Conservation (phyloP, 1,284 basidiomycete species). For the Microbotryum silenes-acaulis region DNA sequence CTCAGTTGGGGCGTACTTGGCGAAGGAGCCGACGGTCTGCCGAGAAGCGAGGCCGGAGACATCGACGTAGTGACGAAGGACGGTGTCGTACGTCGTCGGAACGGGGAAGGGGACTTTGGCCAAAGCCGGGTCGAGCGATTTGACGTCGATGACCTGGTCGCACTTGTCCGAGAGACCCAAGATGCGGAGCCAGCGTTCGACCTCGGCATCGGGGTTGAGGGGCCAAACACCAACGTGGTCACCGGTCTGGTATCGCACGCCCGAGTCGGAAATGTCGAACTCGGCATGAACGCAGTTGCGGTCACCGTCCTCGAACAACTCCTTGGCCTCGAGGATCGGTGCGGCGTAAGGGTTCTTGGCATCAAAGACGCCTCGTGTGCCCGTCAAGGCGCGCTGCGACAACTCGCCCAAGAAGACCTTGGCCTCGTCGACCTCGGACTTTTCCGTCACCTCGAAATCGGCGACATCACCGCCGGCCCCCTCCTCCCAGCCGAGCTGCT, state of each 20-base stretch:
- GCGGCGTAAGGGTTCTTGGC: constrained; percentile 95
- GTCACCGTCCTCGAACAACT: constrained; percentile 72
- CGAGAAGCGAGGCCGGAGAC: constrained; percentile 87
- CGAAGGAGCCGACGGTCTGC: constrained; percentile 77
- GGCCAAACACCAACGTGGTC: constrained; percentile 98
- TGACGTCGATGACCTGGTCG: constrained; percentile 77
- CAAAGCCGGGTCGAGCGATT: constrained; percentile 91
- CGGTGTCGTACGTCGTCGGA: constrained; percentile 87
- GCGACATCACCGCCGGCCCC: constrained; percentile 91
- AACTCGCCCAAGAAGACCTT: constrained; percentile 80
- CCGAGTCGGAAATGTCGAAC: constrained; percentile 87
- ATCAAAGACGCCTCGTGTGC: constrained; percentile 87
- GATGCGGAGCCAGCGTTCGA: constrained; percentile 75
- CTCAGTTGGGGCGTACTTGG: constrained; percentile 78
- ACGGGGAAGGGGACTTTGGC: constrained; percentile 99
- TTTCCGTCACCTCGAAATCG: constrained; percentile 84
- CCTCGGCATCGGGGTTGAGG: constrained; percentile 83
- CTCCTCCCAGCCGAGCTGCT: constrained; percentile 79
- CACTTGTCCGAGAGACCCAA: constrained; percentile 65
- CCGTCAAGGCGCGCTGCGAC: constrained; percentile 77
- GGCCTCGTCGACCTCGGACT: constrained; percentile 49
- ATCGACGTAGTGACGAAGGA: constrained; percentile 94
- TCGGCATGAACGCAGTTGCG: constrained; percentile 95
- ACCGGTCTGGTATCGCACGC: constrained; percentile 96
- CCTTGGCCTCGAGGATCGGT: constrained; percentile 65